Conservation (phyloP, 2,329 filamentous ascomycete genomes). For the Alternaria rosae region DNA sequence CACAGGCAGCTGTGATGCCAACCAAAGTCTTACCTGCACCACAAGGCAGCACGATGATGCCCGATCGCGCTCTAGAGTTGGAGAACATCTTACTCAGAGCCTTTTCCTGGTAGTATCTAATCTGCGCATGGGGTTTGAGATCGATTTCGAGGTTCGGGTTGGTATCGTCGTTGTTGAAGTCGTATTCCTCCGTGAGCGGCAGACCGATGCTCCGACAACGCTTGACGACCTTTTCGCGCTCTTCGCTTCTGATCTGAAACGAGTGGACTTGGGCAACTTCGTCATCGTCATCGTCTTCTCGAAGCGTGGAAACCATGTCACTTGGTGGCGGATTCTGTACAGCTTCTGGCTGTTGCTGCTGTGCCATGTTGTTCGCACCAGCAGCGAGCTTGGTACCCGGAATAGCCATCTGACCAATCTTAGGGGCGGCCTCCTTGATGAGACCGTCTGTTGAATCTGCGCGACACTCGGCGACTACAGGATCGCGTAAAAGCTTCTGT, state of each 20-base stretch:
- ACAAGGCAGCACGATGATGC: slow-evolving; percentile 95
- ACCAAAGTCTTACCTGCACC: slow-evolving; percentile 97
- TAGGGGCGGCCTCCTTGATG: slow-evolving; percentile 81
- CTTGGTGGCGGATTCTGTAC: slow-evolving; percentile 45
- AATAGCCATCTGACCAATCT: slow-evolving; percentile 87
- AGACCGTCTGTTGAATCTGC: slow-evolving; percentile 77
- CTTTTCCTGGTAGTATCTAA: slow-evolving; percentile 95
- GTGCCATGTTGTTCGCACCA: slow-evolving; percentile 74
- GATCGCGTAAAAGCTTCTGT: slow-evolving; percentile 84
- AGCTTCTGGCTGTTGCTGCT: slow-evolving; percentile 44
- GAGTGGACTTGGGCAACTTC: slow-evolving; percentile 88
- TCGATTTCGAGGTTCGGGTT: slow-evolving; percentile 96
- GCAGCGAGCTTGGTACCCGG: slow-evolving; percentile 93
- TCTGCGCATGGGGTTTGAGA: slow-evolving; percentile 85
- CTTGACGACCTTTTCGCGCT: slow-evolving; percentile 87
- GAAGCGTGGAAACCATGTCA: slow-evolving; percentile 73
- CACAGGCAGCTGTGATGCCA: slow-evolving; percentile 97
- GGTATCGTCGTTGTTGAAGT: slow-evolving; percentile 88
- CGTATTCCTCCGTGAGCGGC: slow-evolving; percentile 94
- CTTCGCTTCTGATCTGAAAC: slow-evolving; percentile 85
- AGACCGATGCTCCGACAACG: slow-evolving; percentile 86
- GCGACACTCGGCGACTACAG: slow-evolving; percentile 79
- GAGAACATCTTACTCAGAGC: slow-evolving; percentile 99
- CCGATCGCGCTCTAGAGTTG: slow-evolving; percentile 95
- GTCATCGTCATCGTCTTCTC: slow-evolving; percentile 80